Conservation (phyloP, 2,329 filamentous ascomycete genomes). For the Ascochyta fabae region DNA sequence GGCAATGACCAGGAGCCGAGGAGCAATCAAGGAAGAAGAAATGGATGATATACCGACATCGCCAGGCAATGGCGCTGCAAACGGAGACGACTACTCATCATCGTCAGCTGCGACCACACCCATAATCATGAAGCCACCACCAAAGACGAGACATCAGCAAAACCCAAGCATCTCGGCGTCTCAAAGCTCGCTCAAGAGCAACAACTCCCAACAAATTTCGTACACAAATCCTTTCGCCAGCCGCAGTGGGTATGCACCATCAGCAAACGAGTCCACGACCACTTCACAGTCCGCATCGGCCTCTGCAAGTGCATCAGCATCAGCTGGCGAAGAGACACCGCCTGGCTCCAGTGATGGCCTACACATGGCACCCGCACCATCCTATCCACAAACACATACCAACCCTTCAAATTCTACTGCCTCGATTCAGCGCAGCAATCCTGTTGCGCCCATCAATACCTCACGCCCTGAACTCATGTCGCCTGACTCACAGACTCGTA, state of each 20-base stretch:
- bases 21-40: constrained; percentile 36
- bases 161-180: constrained; percentile 44
- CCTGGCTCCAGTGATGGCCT: constrained; percentile 47
- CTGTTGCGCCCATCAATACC: constrained; percentile 31
- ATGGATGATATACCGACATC: constrained; percentile 32
- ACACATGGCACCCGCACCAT: constrained; percentile 41
- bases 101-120: constrained; percentile 44
- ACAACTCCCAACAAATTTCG: constrained; percentile 31
- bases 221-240: constrained; percentile 35
- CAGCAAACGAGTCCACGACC: constrained; percentile 34
- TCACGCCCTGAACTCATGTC: constrained; percentile 26
- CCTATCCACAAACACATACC: constrained; percentile 39
- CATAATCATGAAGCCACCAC: constrained; percentile 42
- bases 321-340: constrained; percentile 45
- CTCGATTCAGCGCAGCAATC: constrained; percentile 25
- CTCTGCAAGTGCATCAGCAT: constrained; percentile 41
- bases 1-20: constrained; percentile 41
- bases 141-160: constrained; percentile 40
- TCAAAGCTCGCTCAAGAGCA: constrained; percentile 41
- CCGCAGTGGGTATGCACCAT: constrained; percentile 32
- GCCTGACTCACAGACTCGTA: constrained; percentile 29
- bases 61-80: constrained; percentile 30
- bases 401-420: constrained; percentile 31
- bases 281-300: constrained; percentile 38
- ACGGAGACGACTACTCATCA: constrained; percentile 35